Evolutionary conservation across 1,284 basidiomycete species (phyloP), one percentile per base, ranked within the genome.

Genomic region (Cerioporus squamosus): DNA sequence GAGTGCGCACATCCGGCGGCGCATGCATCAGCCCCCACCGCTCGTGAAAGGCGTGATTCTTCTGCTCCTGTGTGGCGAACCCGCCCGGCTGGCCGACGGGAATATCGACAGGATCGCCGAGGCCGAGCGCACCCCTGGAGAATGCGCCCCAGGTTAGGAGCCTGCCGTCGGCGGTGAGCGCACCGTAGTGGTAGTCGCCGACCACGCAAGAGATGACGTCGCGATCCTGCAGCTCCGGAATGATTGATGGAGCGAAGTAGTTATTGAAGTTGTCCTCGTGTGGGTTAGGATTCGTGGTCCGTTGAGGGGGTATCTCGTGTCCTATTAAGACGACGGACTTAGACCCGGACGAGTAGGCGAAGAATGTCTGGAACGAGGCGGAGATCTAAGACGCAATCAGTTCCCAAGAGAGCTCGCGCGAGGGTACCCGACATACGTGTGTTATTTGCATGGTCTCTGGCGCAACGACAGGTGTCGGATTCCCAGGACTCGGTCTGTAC

Each of bases 131-230:
- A 22, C 95, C 94, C 31, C 77, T 73, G 20, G 86, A 88, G 71
- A 88, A 93, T 42, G 76, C 68, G 15, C 95, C 95, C 94, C 95
- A 98, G 6, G 93, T 91, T 42, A 90, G 77, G 23, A 97, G 78
- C 64, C 88, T 83, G 14, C 95, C 95, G 24, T 80, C 74, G 42
- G 84, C 79, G 1, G 93, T 95, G 61, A 97, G 79, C 0, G 95
- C 94, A 24, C 88, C 91, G 67, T 80, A 88, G 76, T 97, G 95
- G 72, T 95, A 96, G 73, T 97, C 94, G 5, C 95, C 95, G 46
- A 94, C 80, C 9, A 89, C 87, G 55, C 95, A 87, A 55, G 92
- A 92, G 62, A 96, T 94, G 55, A 96, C 82, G 40, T 80, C 79
- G 60, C 78, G 82, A 65, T 89, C 81, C 66, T 95, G 92, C 20